Base-by-base conservation (phyloP, 345 rosid genomes). In the Salix brachista region DNA sequence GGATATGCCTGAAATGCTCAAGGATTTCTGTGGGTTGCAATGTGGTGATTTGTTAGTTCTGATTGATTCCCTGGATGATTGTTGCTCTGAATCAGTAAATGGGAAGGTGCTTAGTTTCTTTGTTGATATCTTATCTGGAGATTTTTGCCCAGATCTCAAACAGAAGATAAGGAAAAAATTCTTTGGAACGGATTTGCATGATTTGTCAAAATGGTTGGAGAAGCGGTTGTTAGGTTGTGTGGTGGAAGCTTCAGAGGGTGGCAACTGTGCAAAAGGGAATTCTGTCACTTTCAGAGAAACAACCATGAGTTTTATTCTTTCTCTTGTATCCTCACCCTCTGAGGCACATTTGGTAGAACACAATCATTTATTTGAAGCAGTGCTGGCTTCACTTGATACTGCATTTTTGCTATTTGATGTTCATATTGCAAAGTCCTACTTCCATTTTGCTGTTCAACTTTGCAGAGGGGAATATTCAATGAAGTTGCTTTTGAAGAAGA, bases 121-220 rank as follows among this genome's bases (percentile, higher is more conserved):
- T 79, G 85, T 89, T 79, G 96, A 92, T 79, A 81, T 93, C 71
- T 84, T 96, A 78, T 91, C 95, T 48, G 89, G 88, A 70, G 97
- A 89, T 44, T 82, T 85, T 21, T 85, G 85, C 71, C 77, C 87
- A 58, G 86, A 86, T 81, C 88, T 91, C 80, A 91, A 84, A 83
- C 87, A 84, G 76, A 91, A 86, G 85, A 73, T 90, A 50, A 90
- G 88, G 76, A 74, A 81, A 67, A 90, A 86, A 64, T 91, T 91
- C 81, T 78, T 90, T 77, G 84, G 82, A 74, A 91, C 90, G 97
- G 98, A 91, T 85, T 65, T 86, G 83, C 77, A 56, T 79, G 46
- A 66, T 71, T 81, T 96, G 84, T 94, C 96, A 71, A 85, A 85
- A 76, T 91, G 97, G 99, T 83, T 96, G 84, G 99, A 92, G 92